Conservation (phyloP, 768 basidiomycete species). For the Hygrocybe punicea region DNA sequence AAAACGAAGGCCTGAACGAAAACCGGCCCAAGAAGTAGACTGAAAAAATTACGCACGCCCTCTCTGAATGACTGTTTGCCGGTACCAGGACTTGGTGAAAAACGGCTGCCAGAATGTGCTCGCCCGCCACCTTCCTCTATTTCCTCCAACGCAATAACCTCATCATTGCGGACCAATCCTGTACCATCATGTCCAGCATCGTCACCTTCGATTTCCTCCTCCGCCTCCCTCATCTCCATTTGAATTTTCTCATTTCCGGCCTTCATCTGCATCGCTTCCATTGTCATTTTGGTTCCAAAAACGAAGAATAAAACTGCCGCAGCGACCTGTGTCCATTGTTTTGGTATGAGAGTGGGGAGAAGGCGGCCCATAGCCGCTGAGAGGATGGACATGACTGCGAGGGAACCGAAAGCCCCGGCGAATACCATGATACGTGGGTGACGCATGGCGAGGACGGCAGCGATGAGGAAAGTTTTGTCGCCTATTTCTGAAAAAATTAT, state of each 20-base stretch:
- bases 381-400: constrained; percentile 90
- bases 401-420: constrained; percentile 80
- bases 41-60: constrained; percentile 77
- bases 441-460: constrained; percentile 83
- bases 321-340: constrained; percentile 60
- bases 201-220: constrained; percentile 89
- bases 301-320: constrained; percentile 84
- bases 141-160: constrained; percentile 62
- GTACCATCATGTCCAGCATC: constrained; percentile 51
- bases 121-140: constrained; percentile 65
- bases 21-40: constrained; percentile 81
- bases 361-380: constrained; percentile 92
- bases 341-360: constrained; percentile 79
- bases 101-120: background rate
- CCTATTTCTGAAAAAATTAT: constrained; percentile 93
- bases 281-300: constrained; percentile 86
- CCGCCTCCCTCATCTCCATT: constrained; percentile 95
- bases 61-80: constrained; percentile 40
- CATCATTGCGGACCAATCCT: constrained; percentile 30
- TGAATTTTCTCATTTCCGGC: constrained; percentile 74
- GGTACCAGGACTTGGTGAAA: constrained; percentile 11
- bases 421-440: constrained; percentile 87
- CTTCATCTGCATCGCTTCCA: constrained; percentile 80
- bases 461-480: constrained; percentile 93
- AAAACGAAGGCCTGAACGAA: constrained; percentile 94